phyloP scores from a whole-genome alignment of 2,329 filamentous ascomycete species.

The Keithomyces neogunnii region DNA sequence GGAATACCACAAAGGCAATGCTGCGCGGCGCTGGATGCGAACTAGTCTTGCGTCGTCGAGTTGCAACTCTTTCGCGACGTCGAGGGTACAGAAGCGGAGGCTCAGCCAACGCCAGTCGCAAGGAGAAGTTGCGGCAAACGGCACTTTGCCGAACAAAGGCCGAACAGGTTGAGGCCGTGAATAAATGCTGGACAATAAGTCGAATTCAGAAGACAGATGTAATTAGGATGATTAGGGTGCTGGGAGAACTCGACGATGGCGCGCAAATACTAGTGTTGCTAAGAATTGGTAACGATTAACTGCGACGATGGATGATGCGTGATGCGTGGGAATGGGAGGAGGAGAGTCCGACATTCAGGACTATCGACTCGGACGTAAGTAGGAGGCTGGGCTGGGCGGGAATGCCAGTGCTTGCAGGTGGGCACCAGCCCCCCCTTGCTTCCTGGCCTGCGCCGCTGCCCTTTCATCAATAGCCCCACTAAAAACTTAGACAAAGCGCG shows the following conservation, averaged over 20 bases:
- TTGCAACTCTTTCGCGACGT: slow-evolving; percentile 6
- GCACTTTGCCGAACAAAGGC: not conserved
- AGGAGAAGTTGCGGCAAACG: not conserved
- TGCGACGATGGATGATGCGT: slow-evolving; percentile 5
- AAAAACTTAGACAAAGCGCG: not conserved
- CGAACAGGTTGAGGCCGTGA: not conserved
- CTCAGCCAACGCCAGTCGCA: slow-evolving; percentile 7
- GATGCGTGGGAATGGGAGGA: slow-evolving; percentile 9
- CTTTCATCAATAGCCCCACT: not conserved
- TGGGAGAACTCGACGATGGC: not conserved
- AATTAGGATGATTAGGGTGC: slow-evolving; percentile 2
- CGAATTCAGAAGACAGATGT: not conserved
- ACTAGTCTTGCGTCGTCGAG: not conserved
- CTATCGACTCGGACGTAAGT: slow-evolving; percentile 10
- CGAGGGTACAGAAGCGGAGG: slow-evolving; percentile 9
- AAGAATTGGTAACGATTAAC: slow-evolving; percentile 1
- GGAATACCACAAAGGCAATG: slow-evolving; percentile 5
- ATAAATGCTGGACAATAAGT: slow-evolving; percentile 3
- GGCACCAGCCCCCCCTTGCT: slow-evolving; percentile 13
- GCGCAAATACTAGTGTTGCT: slow-evolving; percentile 1
- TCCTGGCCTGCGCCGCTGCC: not conserved
- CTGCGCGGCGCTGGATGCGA: not conserved
- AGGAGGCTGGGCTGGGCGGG: slow-evolving; percentile 14
- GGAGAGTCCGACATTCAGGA: slow-evolving; percentile 11
- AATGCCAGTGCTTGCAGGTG: slow-evolving; percentile 5